Conservation (phyloP, 2,329 filamentous ascomycete genomes). For the Sodiomyces alkalinus region DNA sequence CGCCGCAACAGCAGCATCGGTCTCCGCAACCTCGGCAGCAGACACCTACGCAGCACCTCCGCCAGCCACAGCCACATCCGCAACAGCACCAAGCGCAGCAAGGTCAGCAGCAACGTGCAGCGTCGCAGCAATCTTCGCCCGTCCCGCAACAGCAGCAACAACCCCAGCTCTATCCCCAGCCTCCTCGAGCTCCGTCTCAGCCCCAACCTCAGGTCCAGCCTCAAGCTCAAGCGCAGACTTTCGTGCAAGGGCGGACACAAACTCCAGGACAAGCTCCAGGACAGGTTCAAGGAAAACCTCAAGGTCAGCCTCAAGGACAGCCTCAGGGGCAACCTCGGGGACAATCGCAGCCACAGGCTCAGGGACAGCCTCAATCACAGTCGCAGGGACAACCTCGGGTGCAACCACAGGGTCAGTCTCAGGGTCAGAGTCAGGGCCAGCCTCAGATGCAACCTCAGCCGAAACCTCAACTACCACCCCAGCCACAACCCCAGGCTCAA, state of each 20-base stretch:
- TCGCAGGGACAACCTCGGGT: conserved; percentile 2
- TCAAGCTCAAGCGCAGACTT: conserved; percentile 5
- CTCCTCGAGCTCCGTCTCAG: no score
- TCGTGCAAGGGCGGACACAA: no score
- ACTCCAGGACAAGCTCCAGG: conserved; percentile 14
- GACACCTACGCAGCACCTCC: conserved; percentile 5
- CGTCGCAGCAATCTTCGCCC: conserved; percentile 12
- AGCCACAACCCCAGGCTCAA: conserved; percentile 6
- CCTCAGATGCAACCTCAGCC: conserved; percentile 12
- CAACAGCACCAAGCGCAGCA: conserved; percentile 5
- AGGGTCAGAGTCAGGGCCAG: conserved; percentile 5
- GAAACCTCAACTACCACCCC: conserved; percentile 5
- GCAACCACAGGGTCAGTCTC: conserved; percentile 3
- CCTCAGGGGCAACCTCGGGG: conserved; percentile 10
- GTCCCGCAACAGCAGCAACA: conserved; percentile 13
- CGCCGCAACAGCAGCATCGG: conserved; percentile 7
- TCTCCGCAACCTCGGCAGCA: conserved; percentile 5
- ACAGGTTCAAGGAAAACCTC: conserved; percentile 8
- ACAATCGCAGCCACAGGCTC: conserved; percentile 13
- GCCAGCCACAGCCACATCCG: conserved; percentile 4
- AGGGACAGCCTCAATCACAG: conserved; percentile 16
- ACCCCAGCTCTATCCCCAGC: conserved; percentile 12
- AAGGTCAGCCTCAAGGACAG: conserved; percentile 14
- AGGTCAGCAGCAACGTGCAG: conserved; percentile 2
- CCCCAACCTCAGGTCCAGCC: conserved; percentile 11